Conservation (phyloP, 805 yeast genomes). For the Pachysolen tannophilus region DNA sequence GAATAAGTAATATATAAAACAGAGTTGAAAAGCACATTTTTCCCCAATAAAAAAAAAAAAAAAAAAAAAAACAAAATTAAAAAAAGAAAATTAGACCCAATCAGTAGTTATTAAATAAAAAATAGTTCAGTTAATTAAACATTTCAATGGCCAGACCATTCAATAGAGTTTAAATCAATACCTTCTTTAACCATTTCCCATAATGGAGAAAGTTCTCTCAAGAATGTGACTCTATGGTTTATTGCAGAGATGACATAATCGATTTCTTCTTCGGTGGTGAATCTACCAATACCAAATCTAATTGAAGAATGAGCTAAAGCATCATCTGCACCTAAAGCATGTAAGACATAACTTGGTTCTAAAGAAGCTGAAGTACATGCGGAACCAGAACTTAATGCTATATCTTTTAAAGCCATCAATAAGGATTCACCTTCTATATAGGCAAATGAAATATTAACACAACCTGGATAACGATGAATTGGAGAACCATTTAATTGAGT, state of each 20-base stretch:
- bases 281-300: conserved; percentile 94
- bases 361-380: conserved; percentile 98
- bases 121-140: not conserved
- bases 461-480: conserved; percentile 74
- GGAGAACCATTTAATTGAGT: conserved; percentile 86
- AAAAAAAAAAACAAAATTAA: too few relatives aligned
- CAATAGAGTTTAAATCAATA: conserved; percentile 85
- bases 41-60: too few relatives aligned
- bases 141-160: conserved; percentile 91
- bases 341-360: conserved; percentile 95
- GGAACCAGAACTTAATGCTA: conserved; percentile 92
- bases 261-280: conserved; percentile 92
- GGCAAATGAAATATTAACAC: conserved; percentile 95
- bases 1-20: too few relatives aligned
- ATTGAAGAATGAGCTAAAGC: conserved; percentile 98
- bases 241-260: conserved; percentile 91
- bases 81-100: too few relatives aligned
- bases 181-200: conserved; percentile 99
- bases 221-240: conserved; percentile 78
- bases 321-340: conserved; percentile 96
- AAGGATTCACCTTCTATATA: conserved; percentile 97
- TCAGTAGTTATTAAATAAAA: too few relatives aligned
- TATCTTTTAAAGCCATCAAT: conserved; percentile 95
- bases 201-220: conserved; percentile 87
- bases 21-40: too few relatives aligned